These are phyloP conservation scores for Takashimella koratensis DNA, from an alignment of 1,284 basidiomycete genomes.

Conservation along the genomic window DNA sequence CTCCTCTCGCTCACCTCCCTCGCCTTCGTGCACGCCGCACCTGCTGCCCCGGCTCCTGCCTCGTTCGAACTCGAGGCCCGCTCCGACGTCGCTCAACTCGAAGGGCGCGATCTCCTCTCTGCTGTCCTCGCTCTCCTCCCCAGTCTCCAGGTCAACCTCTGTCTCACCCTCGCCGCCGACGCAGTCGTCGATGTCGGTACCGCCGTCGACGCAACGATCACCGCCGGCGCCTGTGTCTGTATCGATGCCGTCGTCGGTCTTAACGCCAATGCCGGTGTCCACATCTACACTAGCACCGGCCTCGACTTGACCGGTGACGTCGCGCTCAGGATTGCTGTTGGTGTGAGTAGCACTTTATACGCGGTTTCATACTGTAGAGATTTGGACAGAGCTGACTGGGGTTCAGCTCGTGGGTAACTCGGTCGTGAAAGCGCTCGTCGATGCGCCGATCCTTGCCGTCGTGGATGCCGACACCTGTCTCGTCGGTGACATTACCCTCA, in stretches of 20 bases:
- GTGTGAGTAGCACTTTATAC: neutral
- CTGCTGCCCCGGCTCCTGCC: too few relatives aligned
- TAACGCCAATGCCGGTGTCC: neutral
- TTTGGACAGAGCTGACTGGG: too few relatives aligned
- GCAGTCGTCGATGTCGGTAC: neutral
- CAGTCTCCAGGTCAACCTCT: neutral
- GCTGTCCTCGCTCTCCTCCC: neutral
- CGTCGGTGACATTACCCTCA: neutral
- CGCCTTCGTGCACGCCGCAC: too few relatives aligned
- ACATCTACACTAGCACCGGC: neutral
- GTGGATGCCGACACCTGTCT: neutral
- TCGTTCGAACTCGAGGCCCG: too few relatives aligned
- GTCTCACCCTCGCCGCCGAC: neutral
- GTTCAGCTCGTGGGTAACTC: too few relatives aligned
- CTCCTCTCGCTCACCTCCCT: too few relatives aligned
- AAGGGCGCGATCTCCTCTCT: too few relatives aligned
- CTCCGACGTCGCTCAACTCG: too few relatives aligned
- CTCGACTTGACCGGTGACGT: neutral
- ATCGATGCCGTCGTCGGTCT: neutral
- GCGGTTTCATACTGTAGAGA: too few relatives aligned
- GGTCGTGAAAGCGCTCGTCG: too few relatives aligned
- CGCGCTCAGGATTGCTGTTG: neutral
- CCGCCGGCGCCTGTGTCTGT: neutral
- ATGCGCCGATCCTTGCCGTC: too few relatives aligned
- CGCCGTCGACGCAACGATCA: neutral